Percentiles rank a stretch among this genome's conserved stretches.
Conservation (phyloP, 2,329 filamentous ascomycete genomes). For the Alternaria gaisen region DNA sequence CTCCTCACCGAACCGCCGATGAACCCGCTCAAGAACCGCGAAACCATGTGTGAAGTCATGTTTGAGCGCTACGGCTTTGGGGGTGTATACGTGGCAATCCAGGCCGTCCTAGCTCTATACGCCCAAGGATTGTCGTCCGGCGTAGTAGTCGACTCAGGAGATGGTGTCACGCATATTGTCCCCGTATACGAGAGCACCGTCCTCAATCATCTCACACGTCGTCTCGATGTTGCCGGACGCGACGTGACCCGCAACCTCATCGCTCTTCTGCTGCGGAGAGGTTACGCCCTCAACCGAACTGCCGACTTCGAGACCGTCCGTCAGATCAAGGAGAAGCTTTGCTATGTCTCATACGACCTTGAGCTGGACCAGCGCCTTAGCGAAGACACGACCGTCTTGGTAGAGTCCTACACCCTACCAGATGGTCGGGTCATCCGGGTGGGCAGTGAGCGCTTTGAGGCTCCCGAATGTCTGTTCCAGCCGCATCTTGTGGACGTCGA, state of each 20-base stretch:
- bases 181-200: conserved; percentile 98
- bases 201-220: conserved; percentile 92
- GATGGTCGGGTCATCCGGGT: conserved; percentile 96
- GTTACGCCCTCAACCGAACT: conserved; percentile 96
- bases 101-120: conserved; percentile 94
- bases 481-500: conserved; percentile 97
- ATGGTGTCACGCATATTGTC: conserved; percentile 98
- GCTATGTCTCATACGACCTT: conserved; percentile 98
- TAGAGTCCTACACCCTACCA: conserved; percentile 96
- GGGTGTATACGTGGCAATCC: conserved; percentile 96
- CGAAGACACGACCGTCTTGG: conserved; percentile 95
- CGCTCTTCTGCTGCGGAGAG: conserved; percentile 88
- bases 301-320: conserved; percentile 98
- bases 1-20: conserved; percentile 96
- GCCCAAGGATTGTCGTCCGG: conserved; percentile 86
- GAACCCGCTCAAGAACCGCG: conserved; percentile 95
- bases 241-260: conserved; percentile 99
- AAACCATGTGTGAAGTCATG: conserved; percentile 99
- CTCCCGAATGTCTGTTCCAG: conserved; percentile 97
- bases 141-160: conserved; percentile 98
- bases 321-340: conserved; percentile 99
- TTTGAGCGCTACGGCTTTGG: conserved; percentile 97
- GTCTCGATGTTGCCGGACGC: conserved; percentile 93
- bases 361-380: conserved; percentile 94
- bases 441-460: conserved; percentile 96